phyloP scores from a whole-genome alignment of 2,329 filamentous ascomycete genomes.

The Xylaria sp. region DNA sequence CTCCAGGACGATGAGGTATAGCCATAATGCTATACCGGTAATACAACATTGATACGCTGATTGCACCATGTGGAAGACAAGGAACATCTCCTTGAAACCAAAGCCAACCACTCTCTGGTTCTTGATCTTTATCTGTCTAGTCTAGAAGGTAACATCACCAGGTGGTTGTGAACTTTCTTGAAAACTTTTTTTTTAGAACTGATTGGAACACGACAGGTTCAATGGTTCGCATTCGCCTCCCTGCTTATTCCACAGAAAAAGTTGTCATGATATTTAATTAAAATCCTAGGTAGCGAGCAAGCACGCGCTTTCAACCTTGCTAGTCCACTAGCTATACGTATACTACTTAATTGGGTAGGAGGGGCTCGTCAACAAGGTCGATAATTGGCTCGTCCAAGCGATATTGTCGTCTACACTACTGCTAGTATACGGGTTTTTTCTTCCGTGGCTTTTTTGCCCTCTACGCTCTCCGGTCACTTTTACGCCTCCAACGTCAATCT shows the following conservation, averaged over 20 bases:
- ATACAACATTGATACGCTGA: not conserved
- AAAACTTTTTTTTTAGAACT: too few relatives aligned
- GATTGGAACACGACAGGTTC: not conserved
- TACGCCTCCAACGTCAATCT: conserved; percentile 21
- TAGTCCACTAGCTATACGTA: not conserved
- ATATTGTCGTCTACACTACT: not conserved
- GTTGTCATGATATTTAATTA: not conserved
- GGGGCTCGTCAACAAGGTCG: conserved; percentile 18
- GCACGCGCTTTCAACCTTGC: conserved; percentile 16
- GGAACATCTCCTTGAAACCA: not conserved
- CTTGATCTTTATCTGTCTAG: not conserved
- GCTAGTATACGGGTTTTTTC: not conserved
- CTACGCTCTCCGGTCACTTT: conserved; percentile 17
- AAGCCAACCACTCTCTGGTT: not conserved
- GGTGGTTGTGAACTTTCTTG: not conserved
- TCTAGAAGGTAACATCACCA: not conserved
- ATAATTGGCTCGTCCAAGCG: conserved; percentile 23
- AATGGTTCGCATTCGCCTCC: conserved; percentile 3
- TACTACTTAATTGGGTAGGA: conserved; percentile 34
- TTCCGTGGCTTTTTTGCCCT: not conserved
- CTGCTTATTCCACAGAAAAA: conserved; percentile 21
- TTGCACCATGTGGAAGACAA: conserved; percentile 16
- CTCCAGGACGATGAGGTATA: not conserved
- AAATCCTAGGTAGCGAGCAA: not conserved
- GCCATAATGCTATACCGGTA: not conserved